A percentile compares a stretch with the other conserved stretches of the same genome.
Evolutionary conservation across 306 rosid species (phyloP).

Genomic region (Clitoria ternatea): DNA sequence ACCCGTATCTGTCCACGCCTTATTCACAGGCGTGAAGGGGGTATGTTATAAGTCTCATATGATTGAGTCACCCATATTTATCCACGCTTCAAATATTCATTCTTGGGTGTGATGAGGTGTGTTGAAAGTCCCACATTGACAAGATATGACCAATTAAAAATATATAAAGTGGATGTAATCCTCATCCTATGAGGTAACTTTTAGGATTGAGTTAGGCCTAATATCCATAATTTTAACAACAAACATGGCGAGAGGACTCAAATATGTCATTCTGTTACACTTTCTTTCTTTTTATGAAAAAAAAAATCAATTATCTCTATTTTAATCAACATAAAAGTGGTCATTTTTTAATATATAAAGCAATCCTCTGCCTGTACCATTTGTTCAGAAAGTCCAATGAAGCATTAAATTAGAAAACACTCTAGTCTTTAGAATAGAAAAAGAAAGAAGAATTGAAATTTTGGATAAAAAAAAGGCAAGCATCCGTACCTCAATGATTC

Average conservation of each 20-base stretch:
- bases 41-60: too few species aligned
- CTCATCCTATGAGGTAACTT: too few species aligned
- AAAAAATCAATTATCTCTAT: neutral
- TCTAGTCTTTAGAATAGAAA: neutral
- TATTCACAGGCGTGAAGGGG: too few species aligned
- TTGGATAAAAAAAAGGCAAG: conserved; percentile 5
- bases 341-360: neutral
- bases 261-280: neutral
- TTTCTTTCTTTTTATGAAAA: neutral
- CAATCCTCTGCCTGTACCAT: neutral
- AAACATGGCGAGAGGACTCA: neutral
- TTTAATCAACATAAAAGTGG: neutral
- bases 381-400: conserved; percentile 1
- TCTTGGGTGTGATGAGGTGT: too few species aligned
- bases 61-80: too few species aligned
- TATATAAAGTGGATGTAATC: too few species aligned
- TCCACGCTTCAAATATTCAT: too few species aligned
- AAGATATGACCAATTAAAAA: too few species aligned
- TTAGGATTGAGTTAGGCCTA: too few species aligned
- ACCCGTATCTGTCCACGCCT: too few species aligned
- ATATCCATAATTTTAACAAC: too few species aligned
- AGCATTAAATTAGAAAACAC: neutral
- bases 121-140: too few species aligned
- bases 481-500: conserved; percentile 80
- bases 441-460: neutral